Evolutionary conservation across 495 filamentous ascomycete species (phyloP), one percentile per base, ranked within the genome.

Genomic region (Penicillium antarcticum): DNA sequence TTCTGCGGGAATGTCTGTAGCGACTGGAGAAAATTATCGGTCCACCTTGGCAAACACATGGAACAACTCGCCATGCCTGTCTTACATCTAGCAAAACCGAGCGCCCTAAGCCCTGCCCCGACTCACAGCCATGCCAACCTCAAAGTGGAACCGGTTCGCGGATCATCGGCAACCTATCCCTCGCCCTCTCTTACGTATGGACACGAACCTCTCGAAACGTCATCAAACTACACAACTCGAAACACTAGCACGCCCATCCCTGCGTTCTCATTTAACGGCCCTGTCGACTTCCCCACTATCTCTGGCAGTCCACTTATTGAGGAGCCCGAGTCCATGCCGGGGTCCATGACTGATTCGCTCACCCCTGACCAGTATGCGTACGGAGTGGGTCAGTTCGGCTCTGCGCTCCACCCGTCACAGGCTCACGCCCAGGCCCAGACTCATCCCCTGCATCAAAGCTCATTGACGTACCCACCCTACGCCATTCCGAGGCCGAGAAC

Each of bases 41-140:
- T 91, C 24, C 92, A 96, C 73, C 74, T 96, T 54, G 92, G 91
- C n/a, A 91, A 91, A 58, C 92, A 97, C 71, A 95, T 97, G 91
- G 92, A 96, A 63, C 84, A 88, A 52, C 88, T 97, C 63, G 89
- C 88, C 57, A 79, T 97, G 62, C 92, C 92, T 0, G 81, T 97
- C 42, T 70, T 96, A 41, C 80, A 79, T 45, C 80, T 97, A 6
- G 86, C 92, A 13, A 65, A 69, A 23, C 67, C 74, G 42, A 59
- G 67, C 41, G 55, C 65, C 38, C 16, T 35, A 24, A 14, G 12
- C 34, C 26, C 13, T 48, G 52, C 56, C 38, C 51, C 54, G 23
- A 45, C 56, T n/a, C n/a, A n/a, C 18, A 55, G 51, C 40, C 45
- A 47, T 4, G 34, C 42, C 42, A 24, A 23, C 31, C 26, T 32